phyloP scores from a whole-genome alignment of 2,329 filamentous ascomycete genomes.

The Colletotrichum spinosum region DNA sequence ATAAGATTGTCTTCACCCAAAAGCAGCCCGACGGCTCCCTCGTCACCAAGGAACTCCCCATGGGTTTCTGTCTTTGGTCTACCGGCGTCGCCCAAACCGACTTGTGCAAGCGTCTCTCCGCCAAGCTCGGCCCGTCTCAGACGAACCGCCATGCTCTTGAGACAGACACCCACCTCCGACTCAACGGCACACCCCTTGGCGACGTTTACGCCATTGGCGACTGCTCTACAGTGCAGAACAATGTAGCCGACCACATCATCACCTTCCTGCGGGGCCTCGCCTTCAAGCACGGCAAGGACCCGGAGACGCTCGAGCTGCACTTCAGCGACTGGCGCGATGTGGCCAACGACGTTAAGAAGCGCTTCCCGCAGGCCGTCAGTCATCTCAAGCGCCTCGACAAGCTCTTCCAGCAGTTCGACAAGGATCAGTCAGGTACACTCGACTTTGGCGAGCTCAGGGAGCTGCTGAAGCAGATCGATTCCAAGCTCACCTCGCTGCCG shows the following conservation, averaged over 20 bases:
- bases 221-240: conserved; percentile 97
- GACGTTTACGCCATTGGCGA: conserved; percentile 98
- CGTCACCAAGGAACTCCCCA: conserved; percentile 92
- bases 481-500: conserved; percentile 91
- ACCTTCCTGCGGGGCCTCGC: conserved; percentile 89
- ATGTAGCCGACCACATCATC: conserved; percentile 90
- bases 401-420: conserved; percentile 92
- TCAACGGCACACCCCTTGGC: conserved; percentile 88
- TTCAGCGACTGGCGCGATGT: conserved; percentile 91
- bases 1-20: conserved; percentile 92
- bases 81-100: conserved; percentile 91
- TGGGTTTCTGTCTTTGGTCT: conserved; percentile 97
- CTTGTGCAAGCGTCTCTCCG: conserved; percentile 80
- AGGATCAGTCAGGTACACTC: conserved; percentile 90
- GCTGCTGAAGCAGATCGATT: conserved; percentile 91
- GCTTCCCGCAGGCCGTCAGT: conserved; percentile 89
- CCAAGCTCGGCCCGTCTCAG: conserved; percentile 81
- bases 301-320: conserved; percentile 85
- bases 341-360: conserved; percentile 83
- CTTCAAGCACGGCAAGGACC: conserved; percentile 92
- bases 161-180: conserved; percentile 91
- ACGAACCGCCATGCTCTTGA: conserved; percentile 93
- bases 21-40: conserved; percentile 77
- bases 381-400: conserved; percentile 91
- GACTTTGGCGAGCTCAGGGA: conserved; percentile 93